phyloP scores from a whole-genome alignment of 2,329 filamentous ascomycete species.

The Neopestalotiopsis sp. region DNA sequence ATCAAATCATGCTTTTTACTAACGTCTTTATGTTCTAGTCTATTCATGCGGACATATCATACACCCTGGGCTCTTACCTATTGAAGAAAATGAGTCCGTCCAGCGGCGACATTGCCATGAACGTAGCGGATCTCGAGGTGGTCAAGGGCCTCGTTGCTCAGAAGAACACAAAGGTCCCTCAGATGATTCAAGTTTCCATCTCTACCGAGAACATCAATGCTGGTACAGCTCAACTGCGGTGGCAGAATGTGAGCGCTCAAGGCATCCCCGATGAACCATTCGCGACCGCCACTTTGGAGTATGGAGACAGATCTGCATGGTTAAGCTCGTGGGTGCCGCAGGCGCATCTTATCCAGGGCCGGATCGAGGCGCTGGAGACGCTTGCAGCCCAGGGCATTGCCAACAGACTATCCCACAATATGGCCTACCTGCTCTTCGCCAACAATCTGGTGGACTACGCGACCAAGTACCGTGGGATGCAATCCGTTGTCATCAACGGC shows the following conservation, averaged over 20 bases:
- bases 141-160: constrained; percentile 40
- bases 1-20: neutral
- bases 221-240: constrained; percentile 41
- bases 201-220: constrained; percentile 49
- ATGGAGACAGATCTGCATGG: constrained; percentile 56
- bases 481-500: constrained; percentile 43
- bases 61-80: constrained; percentile 67
- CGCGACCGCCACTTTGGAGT: constrained; percentile 57
- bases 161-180: constrained; percentile 33
- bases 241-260: neutral
- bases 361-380: constrained; percentile 49
- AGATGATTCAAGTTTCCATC: constrained; percentile 38
- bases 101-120: constrained; percentile 30
- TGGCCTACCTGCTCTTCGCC: constrained; percentile 63
- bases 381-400: constrained; percentile 62
- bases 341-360: constrained; percentile 61
- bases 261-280: constrained; percentile 39
- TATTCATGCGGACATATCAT: constrained; percentile 68
- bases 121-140: constrained; percentile 46
- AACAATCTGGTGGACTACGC: constrained; percentile 44
- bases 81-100: constrained; percentile 55
- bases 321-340: constrained; percentile 55
- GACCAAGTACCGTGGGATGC: constrained; percentile 44
- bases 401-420: constrained; percentile 64
- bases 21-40: constrained; percentile 30